A percentile compares a stretch with the other conserved stretches of the same genome.
Evolutionary conservation across 1,284 basidiomycete species (phyloP).

Genomic region (Xerocomus minutiporus): DNA sequence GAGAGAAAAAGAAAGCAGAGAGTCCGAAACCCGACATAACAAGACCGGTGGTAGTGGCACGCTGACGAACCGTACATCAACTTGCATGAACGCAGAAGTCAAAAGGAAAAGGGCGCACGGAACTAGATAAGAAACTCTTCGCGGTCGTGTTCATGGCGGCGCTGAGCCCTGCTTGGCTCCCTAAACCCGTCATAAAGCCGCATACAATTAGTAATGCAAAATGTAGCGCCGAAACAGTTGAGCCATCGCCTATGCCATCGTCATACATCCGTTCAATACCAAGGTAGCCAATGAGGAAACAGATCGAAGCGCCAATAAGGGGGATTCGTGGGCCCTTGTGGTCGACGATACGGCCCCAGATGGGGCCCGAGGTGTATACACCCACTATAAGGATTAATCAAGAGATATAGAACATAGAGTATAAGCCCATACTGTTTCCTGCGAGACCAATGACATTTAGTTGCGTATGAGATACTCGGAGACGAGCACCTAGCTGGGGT

Average conservation of each 20-base stretch:
- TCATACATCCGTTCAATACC: slow-evolving; percentile 64
- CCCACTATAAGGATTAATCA: slow-evolving; percentile 44
- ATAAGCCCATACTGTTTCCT: slow-evolving; percentile 48
- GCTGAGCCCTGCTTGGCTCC: slow-evolving; percentile 55
- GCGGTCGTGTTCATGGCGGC: slow-evolving; percentile 61
- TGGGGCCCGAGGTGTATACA: slow-evolving; percentile 53
- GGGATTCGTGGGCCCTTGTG: slow-evolving; percentile 53
- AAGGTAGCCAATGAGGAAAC: slow-evolving; percentile 60
- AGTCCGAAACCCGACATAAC: slow-evolving; percentile 83
- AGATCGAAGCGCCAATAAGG: slow-evolving; percentile 44
- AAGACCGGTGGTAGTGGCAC: slow-evolving; percentile 67
- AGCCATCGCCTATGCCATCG: slow-evolving; percentile 34
- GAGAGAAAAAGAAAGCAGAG: slow-evolving; percentile 77
- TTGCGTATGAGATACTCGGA: slow-evolving; percentile 68
- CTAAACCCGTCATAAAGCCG: slow-evolving; percentile 56
- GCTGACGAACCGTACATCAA: slow-evolving; percentile 34
- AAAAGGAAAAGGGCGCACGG: slow-evolving; percentile 34
- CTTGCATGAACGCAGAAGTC: background rate
- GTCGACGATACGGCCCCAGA: slow-evolving; percentile 70
- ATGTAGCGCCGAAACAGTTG: slow-evolving; percentile 22
- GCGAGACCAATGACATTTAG: slow-evolving; percentile 70
- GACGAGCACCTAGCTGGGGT: slow-evolving; percentile 68
- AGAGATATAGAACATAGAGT: slow-evolving; percentile 2
- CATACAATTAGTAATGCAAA: slow-evolving; percentile 46
- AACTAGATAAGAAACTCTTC: slow-evolving; percentile 55